phyloP scores from a whole-genome alignment of 2,329 filamentous ascomycete species.

The Sordariomycetes sp. region DNA sequence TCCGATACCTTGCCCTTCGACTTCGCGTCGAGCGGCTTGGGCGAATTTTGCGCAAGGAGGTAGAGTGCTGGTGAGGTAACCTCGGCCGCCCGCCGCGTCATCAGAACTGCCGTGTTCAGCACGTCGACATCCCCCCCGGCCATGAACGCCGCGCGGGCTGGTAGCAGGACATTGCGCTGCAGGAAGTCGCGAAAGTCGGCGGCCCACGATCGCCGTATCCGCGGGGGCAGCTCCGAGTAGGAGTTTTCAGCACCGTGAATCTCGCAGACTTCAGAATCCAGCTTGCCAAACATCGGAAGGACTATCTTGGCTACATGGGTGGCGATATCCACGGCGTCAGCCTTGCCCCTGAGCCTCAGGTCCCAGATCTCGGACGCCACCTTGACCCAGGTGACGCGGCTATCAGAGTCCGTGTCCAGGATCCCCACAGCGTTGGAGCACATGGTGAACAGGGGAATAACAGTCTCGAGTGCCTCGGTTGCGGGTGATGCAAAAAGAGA shows the following conservation, averaged over 20 bases:
- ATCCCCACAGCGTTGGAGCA: slow-evolving; percentile 28
- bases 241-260: background rate
- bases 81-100: slow-evolving; percentile 21
- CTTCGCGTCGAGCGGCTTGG: slow-evolving; percentile 4
- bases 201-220: slow-evolving; percentile 24
- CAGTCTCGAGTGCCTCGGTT: slow-evolving; percentile 31
- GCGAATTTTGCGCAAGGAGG: slow-evolving; percentile 19
- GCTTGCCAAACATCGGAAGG: slow-evolving; percentile 17
- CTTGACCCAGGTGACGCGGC: slow-evolving; percentile 34
- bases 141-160: slow-evolving; percentile 35
- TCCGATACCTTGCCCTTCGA: slow-evolving; percentile 16
- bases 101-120: slow-evolving; percentile 27
- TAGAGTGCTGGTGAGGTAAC: slow-evolving; percentile 33
- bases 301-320: slow-evolving; percentile 29
- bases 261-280: slow-evolving; percentile 3
- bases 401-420: slow-evolving; percentile 20
- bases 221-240: slow-evolving; percentile 1
- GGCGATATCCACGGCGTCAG: slow-evolving; percentile 38
- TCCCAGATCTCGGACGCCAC: slow-evolving; percentile 38
- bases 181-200: slow-evolving; percentile 36
- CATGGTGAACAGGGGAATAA: slow-evolving; percentile 32
- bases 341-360: slow-evolving; percentile 37
- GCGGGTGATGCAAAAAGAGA: slow-evolving; percentile 42
- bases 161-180: slow-evolving; percentile 38
- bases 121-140: slow-evolving; percentile 28